Base-by-base conservation (phyloP, 2,329 filamentous ascomycete genomes). In the Penicillium rolfsii region DNA sequence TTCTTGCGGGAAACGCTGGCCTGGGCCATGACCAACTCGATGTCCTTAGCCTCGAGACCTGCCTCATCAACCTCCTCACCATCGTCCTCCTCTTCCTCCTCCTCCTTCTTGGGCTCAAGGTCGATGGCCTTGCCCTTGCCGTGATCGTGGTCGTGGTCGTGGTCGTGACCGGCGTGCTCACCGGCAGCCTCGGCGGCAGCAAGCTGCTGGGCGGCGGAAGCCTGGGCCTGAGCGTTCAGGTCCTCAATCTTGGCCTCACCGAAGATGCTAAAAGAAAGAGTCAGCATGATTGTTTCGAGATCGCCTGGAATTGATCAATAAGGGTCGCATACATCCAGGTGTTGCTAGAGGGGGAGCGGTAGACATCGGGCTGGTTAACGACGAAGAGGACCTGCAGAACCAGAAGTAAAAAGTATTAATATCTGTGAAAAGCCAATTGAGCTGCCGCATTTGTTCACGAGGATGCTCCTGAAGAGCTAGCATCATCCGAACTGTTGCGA, bases 221-320 rank as follows among this genome's bases (percentile, higher is more conserved):
- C 91, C 85, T 98, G 95, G 75, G 94, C 94, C 79, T 94, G 91
- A 74, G 95, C 96, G 89, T 98, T 99, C 76, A 98, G 87, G 82
- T 99, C 96, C 88, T 99, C 95, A 70, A 99, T 98, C 91, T 99
- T 99, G 78, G 96, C 95, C 87, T 99, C 96, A 81, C 95, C 95
- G 79, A 99, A 99, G 82, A 98, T 96, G 83, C 94, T 97, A 72
- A 61, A 63, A 59, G 60, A 58, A 64, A 46, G 56, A 61, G 68
- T 77, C 59, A 76, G 70, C 59, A 40, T 28, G 48, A 45, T 36
- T 26, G 33, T 16, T 54, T 19, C n/a, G 48, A 24, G 35, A 30
- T 35, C 7, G 55, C 16, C 49, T 28, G 12, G 14, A 22, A 19
- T 11, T 11, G 45, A 43, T 9, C 30, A 9, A 40, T 14, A 54